phyloP scores from a whole-genome alignment of 2,329 filamentous ascomycete species.

The Colletotrichum sp. region DNA sequence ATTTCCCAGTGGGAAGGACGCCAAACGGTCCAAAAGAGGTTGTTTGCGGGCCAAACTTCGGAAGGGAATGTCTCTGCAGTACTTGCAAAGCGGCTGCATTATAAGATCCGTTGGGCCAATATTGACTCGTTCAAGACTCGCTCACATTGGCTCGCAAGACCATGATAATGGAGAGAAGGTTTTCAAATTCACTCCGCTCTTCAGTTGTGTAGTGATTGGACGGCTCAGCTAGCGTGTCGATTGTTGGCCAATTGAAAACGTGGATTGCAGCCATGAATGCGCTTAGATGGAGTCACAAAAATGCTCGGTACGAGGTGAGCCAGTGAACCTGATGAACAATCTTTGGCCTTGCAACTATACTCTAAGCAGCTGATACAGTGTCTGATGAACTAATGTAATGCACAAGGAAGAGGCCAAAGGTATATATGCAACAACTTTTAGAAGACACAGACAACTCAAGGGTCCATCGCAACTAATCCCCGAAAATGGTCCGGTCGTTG shows the following conservation, averaged over 20 bases:
- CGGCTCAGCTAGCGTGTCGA: neutral
- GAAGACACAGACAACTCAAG: neutral
- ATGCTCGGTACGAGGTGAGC: neutral
- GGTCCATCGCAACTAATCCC: neutral
- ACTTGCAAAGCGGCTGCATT: neutral
- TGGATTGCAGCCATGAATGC: neutral
- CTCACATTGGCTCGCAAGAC: neutral
- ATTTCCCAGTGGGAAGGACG: neutral
- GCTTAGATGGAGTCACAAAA: too few species aligned
- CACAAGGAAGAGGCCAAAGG: too few species aligned
- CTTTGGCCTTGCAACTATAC: neutral
- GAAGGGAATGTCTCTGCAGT: neutral
- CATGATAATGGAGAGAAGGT: neutral
- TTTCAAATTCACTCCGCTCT: neutral
- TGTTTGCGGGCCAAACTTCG: too few species aligned
- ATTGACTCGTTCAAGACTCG: neutral
- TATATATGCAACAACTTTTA: neutral
- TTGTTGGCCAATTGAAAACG: neutral
- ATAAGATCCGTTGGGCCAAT: neutral
- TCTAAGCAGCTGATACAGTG: neutral
- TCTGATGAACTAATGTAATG: too few species aligned
- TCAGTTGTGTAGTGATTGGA: neutral
- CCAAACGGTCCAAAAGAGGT: neutral
- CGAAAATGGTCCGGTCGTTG: neutral
- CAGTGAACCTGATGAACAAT: neutral